Evolutionary conservation across 371 early-diverging fungal species (phyloP), one percentile per base, ranked within the genome.

Genomic region (Apophysomyces sp.): DNA sequence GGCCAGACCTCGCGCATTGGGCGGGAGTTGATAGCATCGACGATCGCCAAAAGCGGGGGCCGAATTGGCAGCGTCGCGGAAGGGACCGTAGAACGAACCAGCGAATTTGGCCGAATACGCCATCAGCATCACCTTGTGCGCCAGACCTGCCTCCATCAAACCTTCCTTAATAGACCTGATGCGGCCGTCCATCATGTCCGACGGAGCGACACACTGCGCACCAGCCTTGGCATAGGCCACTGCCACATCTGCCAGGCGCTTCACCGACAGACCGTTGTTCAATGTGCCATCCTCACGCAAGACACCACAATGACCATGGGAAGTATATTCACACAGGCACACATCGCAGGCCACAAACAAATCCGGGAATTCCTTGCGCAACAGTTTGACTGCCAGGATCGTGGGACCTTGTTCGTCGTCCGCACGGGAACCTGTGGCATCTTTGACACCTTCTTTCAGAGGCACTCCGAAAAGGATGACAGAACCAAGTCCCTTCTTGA

Each of bases 101-200:
- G 98, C 94, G 71, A 94, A 98, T 73, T 98, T 98, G 41, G 97
- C 97, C 58, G 93, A 88, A 72, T 98, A 98, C 13, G 91, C 86
- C 92, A 98, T 97, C 55, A 98, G 86, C 65, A 92, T 81, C 30
- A 90, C 90, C 66, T 88, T 86, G 74, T 90, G 87, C 7, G 88
- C 88, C 21, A 92, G 67, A 0, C 93, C 94, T 53, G 88, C 85
- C 18, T 80, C 81, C 29, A 89, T 76, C 40, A 98, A 77, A 0
- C 82, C 83, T 59, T 88, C 74, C 81, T 98, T 98, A 72, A 98
- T 97, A 4, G 94, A 93, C 53, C 82, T 77, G 68, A 98, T 91
- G 57, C 98, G 89, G 26, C 95, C 95, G 61, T 97, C 98, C 97
- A 96, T 97, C 98, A 98, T 98, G 69, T 98, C 98, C 4, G 93